Base-by-base conservation (phyloP, 2,329 filamentous ascomycete species). In the Pseudogymnoascus sp. region DNA sequence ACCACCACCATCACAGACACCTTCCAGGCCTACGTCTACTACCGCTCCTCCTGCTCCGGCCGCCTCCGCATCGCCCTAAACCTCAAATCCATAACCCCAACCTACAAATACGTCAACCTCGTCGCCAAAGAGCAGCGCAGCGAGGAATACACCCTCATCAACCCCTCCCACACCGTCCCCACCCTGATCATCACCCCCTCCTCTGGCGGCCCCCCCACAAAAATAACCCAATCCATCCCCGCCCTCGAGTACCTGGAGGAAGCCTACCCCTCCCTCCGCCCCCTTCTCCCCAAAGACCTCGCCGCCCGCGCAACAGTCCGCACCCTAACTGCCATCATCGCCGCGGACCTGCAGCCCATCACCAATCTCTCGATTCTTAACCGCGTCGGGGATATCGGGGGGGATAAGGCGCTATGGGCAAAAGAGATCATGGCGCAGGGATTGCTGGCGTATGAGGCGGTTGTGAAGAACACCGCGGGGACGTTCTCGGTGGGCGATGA, bases 241-340 rank as follows among this genome's bases (percentile, higher is more conserved):
- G 84, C 84, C 0, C 76, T 88, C 3, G 84, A 88, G 69, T 88
- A 82, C 66, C 77, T 88, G 2, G 84, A 87, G 59, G 84, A 88
- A 67, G 72, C 73, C 1, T 78, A 79, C 46, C 78, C 81, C 0
- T 68, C 75, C 0, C 64, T 69, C 0, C 69, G 71, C 0, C 67
- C 75, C 0, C 76, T 86, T 1, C 77, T 87, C 0, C 84, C 84
- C 0, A 72, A 74, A 0, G 73, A 82, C 25, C 71, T 76, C 0
- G 67, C 73, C 2, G 70, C 67, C 0, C 77, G 85, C 16, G 84
- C 84, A 0, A 70, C 73, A 2, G 82, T 84, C 0, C 79, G 85
- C 14, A 78, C 80, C 3, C 73, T 89, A 7, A 78, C 80, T 3
- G 70, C 75, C 61, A 82, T 88, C n/a, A 73, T 88, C 28, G 77